A percentile compares a stretch with the other conserved stretches of the same genome.
These are phyloP conservation scores for Trichoderma asperelloides DNA, from an alignment of 495 filamentous ascomycete genomes.

Conservation along the genomic window DNA sequence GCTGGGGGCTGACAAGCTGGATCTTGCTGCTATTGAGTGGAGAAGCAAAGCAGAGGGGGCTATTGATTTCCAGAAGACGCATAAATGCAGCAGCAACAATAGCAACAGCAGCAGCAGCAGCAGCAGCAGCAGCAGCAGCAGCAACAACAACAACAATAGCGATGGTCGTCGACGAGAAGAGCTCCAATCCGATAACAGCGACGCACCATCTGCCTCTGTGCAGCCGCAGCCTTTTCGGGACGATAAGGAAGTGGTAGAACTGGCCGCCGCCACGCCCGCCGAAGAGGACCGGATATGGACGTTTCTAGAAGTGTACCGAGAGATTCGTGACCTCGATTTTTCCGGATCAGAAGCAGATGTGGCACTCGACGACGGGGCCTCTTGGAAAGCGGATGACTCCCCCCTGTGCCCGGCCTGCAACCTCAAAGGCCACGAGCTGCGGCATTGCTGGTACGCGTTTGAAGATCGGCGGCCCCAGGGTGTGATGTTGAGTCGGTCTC, in stretches of 20 bases:
- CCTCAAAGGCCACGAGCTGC: conserved; percentile 2
- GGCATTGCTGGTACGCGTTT: conserved; percentile 2
- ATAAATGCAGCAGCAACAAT: not conserved
- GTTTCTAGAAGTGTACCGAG: not conserved
- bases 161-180: not conserved
- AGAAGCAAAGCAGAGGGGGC: not conserved
- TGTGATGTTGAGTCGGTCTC: not conserved
- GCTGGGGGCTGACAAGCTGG: not conserved
- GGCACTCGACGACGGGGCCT: not conserved
- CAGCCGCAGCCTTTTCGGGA: not conserved
- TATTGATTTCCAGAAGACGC: not conserved
- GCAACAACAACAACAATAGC: not conserved
- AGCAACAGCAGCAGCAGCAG: not conserved
- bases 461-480: not conserved
- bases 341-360: not conserved
- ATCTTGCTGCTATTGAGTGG: not conserved
- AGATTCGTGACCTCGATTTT: not conserved
- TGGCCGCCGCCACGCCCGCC: not conserved
- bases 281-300: conserved; percentile 2
- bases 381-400: not conserved
- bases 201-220: not conserved
- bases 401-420: not conserved
- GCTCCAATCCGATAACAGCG: not conserved
- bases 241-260: not conserved
- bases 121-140: not conserved